Conservation (phyloP, 169 alveolate genomes). For the Plasmodium gaboni region DNA sequence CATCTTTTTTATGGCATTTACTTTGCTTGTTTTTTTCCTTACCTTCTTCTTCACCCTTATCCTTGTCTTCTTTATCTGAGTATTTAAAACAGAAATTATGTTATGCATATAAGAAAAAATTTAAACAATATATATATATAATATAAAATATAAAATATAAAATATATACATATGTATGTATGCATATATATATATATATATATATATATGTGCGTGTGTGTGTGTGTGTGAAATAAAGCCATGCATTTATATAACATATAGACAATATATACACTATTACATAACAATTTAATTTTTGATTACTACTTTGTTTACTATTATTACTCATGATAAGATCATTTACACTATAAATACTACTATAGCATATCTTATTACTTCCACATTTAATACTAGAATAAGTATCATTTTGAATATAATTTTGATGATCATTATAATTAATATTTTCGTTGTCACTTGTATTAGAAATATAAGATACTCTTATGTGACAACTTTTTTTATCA, state of each 20-base stretch:
- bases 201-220: too few species aligned
- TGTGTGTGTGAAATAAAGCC: too few species aligned
- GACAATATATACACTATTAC: too few species aligned
- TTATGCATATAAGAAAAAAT: too few species aligned
- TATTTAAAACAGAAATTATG: not conserved
- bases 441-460: not conserved
- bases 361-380: slow-evolving; percentile 2
- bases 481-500: too few species aligned
- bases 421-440: not conserved
- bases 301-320: not conserved
- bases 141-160: too few species aligned
- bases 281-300: not conserved
- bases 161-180: too few species aligned
- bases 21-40: not conserved
- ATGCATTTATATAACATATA: too few species aligned
- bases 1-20: not conserved
- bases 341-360: not conserved
- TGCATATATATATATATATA: too few species aligned
- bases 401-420: not conserved
- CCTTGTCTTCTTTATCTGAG: not conserved
- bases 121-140: too few species aligned
- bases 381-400: not conserved
- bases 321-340: not conserved
- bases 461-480: not conserved
- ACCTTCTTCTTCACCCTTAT: not conserved